These are phyloP conservation scores for Macadamia integrifolia DNA, from an alignment of 164 flowering plant species.

Conservation along the genomic window DNA sequence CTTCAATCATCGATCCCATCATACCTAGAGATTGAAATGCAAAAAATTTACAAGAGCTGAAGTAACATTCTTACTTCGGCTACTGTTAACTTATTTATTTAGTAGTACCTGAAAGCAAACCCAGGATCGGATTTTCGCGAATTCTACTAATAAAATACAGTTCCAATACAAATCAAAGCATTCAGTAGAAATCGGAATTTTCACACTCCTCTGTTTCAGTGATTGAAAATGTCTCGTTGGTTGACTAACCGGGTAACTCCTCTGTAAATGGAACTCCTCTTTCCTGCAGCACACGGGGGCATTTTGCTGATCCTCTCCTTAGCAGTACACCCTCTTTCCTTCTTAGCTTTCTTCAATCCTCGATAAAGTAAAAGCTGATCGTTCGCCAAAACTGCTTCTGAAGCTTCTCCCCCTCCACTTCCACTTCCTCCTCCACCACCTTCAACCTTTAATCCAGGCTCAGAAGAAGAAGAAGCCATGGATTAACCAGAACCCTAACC, in stretches of 20 bases:
- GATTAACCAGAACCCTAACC: neutral
- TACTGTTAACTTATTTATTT: neutral
- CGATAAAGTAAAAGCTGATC: constrained; percentile 49
- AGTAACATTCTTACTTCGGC: neutral
- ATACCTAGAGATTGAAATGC: neutral
- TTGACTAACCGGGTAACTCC: constrained; percentile 87
- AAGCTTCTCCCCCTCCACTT: constrained; percentile 30
- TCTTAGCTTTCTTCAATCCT: constrained; percentile 79
- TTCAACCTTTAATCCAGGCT: constrained; percentile 40
- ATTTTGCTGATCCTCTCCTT: constrained; percentile 96
- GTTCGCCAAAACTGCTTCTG: constrained; percentile 35
- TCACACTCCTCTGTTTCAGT: neutral
- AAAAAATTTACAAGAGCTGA: neutral
- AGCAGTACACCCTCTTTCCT: constrained; percentile 86
- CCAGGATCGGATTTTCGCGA: neutral
- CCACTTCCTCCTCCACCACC: constrained; percentile 24
- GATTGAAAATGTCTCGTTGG: neutral
- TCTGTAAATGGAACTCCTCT: constrained; percentile 93
- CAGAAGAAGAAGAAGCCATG: constrained; percentile 60
- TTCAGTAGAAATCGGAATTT: neutral
- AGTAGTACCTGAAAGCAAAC: neutral
- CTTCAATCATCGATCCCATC: neutral
- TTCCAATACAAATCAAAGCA: neutral
- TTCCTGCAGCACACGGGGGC: constrained; percentile 98
- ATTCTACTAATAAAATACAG: neutral